Evolutionary conservation across 805 yeast genomes (phyloP).

Genomic region (Candida koratica): DNA sequence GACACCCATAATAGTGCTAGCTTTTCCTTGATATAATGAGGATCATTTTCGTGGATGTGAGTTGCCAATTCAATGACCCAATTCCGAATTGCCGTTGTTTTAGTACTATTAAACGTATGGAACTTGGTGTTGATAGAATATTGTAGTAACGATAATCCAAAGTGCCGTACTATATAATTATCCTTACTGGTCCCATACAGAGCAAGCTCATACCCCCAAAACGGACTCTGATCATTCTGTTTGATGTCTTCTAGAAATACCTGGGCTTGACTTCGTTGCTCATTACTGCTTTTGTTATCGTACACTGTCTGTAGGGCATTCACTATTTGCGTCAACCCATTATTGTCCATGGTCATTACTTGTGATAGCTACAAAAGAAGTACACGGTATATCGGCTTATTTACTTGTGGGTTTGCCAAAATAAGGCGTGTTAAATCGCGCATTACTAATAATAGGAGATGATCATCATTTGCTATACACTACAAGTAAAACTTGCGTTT

Average conservation of each 20-base stretch:
- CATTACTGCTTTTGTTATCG: constrained; percentile 59
- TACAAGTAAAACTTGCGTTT: constrained; percentile 86
- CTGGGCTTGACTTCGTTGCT: constrained; percentile 52
- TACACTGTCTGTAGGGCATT: constrained; percentile 75
- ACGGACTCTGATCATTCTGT: constrained; percentile 76
- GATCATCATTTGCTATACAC: no score
- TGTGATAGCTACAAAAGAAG: no score
- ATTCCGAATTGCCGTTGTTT: constrained; percentile 62
- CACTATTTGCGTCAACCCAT: constrained; percentile 68
- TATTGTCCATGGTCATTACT: constrained; percentile 13
- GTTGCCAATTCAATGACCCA: constrained; percentile 82
- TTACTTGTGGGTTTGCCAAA: no score
- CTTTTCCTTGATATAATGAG: constrained; percentile 87
- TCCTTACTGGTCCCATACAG: constrained; percentile 52
- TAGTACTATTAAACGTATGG: constrained; percentile 51
- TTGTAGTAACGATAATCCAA: constrained; percentile 78
- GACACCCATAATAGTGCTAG: constrained; percentile 88
- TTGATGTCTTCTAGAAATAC: constrained; percentile 71
- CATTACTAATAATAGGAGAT: constrained; percentile 4
- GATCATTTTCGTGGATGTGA: constrained; percentile 60
- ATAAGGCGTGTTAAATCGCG: constrained; percentile 7
- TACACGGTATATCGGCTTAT: neutral
- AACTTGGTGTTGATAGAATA: constrained; percentile 61
- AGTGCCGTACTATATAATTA: constrained; percentile 78
- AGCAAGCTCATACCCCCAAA: constrained; percentile 88